Conservation (phyloP, 2,329 filamentous ascomycete genomes). For the Zymoseptoria pseudotritici region DNA sequence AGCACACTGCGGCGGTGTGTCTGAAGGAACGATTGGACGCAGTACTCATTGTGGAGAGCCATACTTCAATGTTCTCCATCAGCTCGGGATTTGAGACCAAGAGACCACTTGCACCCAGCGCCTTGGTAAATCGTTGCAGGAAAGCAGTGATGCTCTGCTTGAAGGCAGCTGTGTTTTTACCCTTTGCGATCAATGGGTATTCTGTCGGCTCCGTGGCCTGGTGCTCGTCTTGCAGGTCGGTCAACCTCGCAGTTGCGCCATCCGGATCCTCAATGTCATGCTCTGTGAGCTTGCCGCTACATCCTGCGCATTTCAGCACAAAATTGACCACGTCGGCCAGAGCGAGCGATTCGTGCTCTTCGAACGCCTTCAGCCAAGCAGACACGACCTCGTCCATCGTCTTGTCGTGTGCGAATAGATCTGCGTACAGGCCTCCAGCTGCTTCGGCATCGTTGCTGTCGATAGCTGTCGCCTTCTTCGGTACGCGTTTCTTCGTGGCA, state of each 20-base stretch:
- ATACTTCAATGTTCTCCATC: slow-evolving; percentile 81
- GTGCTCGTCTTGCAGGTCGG: slow-evolving; percentile 82
- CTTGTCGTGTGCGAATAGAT: slow-evolving; percentile 52
- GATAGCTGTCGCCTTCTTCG: slow-evolving; percentile 45
- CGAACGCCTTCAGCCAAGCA: slow-evolving; percentile 51
- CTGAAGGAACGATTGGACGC: slow-evolving; percentile 81
- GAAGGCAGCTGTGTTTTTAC: slow-evolving; percentile 65
- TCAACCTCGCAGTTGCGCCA: slow-evolving; percentile 68
- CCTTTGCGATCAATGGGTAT: slow-evolving; percentile 81
- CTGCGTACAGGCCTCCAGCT: slow-evolving; percentile 51
- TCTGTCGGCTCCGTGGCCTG: slow-evolving; percentile 68
- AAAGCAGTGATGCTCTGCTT: slow-evolving; percentile 70
- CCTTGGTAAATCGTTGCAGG: slow-evolving; percentile 66
- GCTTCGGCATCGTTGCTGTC: slow-evolving; percentile 47
- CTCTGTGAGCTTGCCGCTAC: slow-evolving; percentile 66
- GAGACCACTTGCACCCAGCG: slow-evolving; percentile 72
- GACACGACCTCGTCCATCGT: slow-evolving; percentile 50
- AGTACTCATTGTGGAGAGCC: slow-evolving; percentile 86
- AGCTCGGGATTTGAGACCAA: slow-evolving; percentile 70
- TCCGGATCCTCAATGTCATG: slow-evolving; percentile 88
- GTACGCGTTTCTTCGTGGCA: slow-evolving; percentile 38
- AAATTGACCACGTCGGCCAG: slow-evolving; percentile 56
- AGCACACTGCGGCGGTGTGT: slow-evolving; percentile 84
- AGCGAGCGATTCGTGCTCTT: slow-evolving; percentile 47
- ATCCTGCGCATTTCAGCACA: slow-evolving; percentile 64